Base-by-base conservation (phyloP, 2,329 filamentous ascomycete species). In the Alternaria atra region DNA sequence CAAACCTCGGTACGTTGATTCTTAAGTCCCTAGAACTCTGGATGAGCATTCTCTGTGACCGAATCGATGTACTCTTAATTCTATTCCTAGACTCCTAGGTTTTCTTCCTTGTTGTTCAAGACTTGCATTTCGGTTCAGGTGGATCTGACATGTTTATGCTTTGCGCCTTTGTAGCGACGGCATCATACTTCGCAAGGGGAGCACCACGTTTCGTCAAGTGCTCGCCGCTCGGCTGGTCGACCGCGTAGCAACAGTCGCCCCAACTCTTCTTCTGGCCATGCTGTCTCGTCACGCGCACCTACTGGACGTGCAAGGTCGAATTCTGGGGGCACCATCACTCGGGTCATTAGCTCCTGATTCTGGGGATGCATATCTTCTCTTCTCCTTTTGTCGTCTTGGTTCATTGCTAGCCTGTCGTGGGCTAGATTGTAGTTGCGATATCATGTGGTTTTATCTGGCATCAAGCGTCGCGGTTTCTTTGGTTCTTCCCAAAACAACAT, bases 1-100 rank as follows among this genome's bases (percentile, higher is more conserved):
- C 75, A 78, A 70, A 77, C 75, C 62, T 78, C 77, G 77, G 77
- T 80, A 80, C 77, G 77, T 80, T 80, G 77, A 79, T 78, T 80
- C 74, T 75, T 73, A 74, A 74, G 75, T 78, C 76, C 73, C 73
- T 76, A 71, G 74, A 77, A 76, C 67, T 77, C 72, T 67, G 65
- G 69, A 77, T 68, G 73, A 77, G 71, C 69, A 71, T 73, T 74
- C 67, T 78, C 69, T 76, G 72, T 71, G 75, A 73, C 72, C 74
- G 76, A 74, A 77, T 77, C 73, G 67, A 70, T 78, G 75, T 79
- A 79, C 75, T 77, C 70, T 77, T 79, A 79, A 73, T 78, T 72
- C 67, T 77, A 78, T 77, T 61, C 71, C 76, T 79, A 77, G 73
- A 75, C 63, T 70, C 62, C 72, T 75, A 72, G 69, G 70, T 58